These are phyloP conservation scores for Venturia carpophila DNA, from an alignment of 2,329 filamentous ascomycete species.

Conservation along the genomic window DNA sequence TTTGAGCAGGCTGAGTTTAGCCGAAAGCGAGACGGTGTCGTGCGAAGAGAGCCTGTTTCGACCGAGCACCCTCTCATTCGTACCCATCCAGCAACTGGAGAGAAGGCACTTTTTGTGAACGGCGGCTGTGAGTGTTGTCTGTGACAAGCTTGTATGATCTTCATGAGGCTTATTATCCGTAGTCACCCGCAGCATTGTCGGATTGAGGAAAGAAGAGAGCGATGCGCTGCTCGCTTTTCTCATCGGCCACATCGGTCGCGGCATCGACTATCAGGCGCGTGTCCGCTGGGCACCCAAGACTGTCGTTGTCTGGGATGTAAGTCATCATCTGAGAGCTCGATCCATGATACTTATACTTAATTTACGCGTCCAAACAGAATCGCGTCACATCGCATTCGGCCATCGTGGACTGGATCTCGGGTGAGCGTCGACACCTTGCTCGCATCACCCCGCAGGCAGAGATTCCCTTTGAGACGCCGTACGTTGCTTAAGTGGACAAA, in stretches of 20 bases:
- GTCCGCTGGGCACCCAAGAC: slow-evolving; percentile 74
- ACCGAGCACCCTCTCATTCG: slow-evolving; percentile 70
- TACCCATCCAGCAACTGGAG: slow-evolving; percentile 73
- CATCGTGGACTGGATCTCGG: slow-evolving; percentile 72
- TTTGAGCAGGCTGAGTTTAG: slow-evolving; percentile 67
- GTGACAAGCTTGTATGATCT: background rate
- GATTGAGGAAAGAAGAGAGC: slow-evolving; percentile 78
- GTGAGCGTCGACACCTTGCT: slow-evolving; percentile 68
- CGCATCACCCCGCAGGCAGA: slow-evolving; percentile 80
- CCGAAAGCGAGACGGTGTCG: slow-evolving; percentile 58
- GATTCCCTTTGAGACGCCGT: slow-evolving; percentile 58
- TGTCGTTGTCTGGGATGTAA: slow-evolving; percentile 72
- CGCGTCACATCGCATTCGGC: slow-evolving; percentile 71
- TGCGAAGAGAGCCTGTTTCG: slow-evolving; percentile 66
- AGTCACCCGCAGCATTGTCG: slow-evolving; percentile 75
- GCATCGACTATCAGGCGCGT: slow-evolving; percentile 65
- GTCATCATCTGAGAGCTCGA: slow-evolving; percentile 21
- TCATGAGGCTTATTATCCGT: slow-evolving; percentile 18
- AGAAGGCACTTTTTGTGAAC: slow-evolving; percentile 78
- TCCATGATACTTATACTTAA: background rate
- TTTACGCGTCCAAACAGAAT: slow-evolving; percentile 42
- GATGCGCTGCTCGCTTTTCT: slow-evolving; percentile 70
- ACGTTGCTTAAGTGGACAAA: background rate
- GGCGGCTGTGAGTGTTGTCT: slow-evolving; percentile 57
- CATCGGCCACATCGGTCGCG: slow-evolving; percentile 64